Base-by-base conservation (phyloP, 805 yeast species). In the Pichia ethanolica region DNA sequence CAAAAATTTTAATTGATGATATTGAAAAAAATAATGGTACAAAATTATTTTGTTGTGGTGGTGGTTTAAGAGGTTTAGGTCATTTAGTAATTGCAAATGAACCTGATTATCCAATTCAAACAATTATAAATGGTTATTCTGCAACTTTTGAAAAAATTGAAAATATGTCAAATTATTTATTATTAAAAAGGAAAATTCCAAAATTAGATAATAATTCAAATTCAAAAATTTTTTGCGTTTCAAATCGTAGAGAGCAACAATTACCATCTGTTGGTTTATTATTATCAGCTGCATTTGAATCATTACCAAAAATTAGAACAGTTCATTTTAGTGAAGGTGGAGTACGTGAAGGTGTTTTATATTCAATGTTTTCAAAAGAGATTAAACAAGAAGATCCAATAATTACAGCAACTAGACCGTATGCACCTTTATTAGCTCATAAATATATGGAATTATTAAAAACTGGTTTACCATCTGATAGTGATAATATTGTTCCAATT, bases 281-380 rank as follows among this genome's bases (percentile, higher is more conserved):
- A 13, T 69, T 82, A 52, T 72, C 81, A 35, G 86, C 86, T 0
- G 81, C 83, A 0, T 74, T 80, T 57, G 81, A 78, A 51, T 74
- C 81, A 0, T 64, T 83, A 35, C 88, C 89, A 14, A 69, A 68
- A 35, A 71, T 83, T 39, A 78, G 78, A 56, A 75, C 83, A 3
- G 74, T 85, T 30, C 79, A 82, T 56, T 85, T 85, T 62, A 75
- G 82, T 49, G 89, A 84, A 62, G 89, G 89, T 54, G 89, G 89
- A 50, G 83, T 84, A 26, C 71, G 91, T 56, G 91, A 85, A 66
- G 91, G 91, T 52, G 80, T 82, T 1, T 59, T 86, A 36, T 85
- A 79, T 60, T 78, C 85, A 7, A 74, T 75, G 58, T 67, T 85
- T 35, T 81, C 88, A 25, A 67, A 73, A 25, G 72, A 72, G 36